Percentiles rank a stretch among this genome's conserved stretches.
Evolutionary conservation across 169 alveolate genomes (phyloP).

Genomic region (Theileria orientalis): DNA sequence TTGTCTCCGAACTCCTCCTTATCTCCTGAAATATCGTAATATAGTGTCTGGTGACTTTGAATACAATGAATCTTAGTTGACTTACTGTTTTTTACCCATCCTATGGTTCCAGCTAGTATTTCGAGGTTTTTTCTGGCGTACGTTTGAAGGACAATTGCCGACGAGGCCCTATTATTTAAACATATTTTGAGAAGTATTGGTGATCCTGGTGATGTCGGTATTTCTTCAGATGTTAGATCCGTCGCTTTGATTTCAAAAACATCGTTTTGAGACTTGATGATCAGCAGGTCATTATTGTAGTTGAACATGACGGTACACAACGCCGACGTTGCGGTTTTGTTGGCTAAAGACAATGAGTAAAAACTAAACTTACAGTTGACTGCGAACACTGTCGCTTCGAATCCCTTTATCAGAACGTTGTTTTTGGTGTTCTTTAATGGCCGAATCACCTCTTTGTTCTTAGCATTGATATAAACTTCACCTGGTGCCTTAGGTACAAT

Average conservation of each 20-base stretch:
- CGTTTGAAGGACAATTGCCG: constrained; percentile 51
- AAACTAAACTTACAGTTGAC: constrained; percentile 28
- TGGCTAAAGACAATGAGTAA: constrained; percentile 13
- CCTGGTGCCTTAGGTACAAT: no score
- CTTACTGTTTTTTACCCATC: constrained; percentile 31
- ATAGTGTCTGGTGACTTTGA: no score
- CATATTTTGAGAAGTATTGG: constrained; percentile 43
- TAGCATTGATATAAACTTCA: not conserved
- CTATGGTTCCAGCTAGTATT: constrained; percentile 58
- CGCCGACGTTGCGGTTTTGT: constrained; percentile 46
- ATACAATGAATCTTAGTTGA: no score
- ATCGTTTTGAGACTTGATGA: constrained; percentile 20
- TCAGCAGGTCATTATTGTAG: constrained; percentile 37
- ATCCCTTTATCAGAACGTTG: constrained; percentile 51
- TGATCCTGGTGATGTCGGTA: constrained; percentile 36
- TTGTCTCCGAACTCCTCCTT: no score
- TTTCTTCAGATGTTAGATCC: constrained; percentile 41
- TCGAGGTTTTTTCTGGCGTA: constrained; percentile 26
- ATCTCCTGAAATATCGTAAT: no score
- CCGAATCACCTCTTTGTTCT: constrained; percentile 13
- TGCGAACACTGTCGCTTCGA: constrained; percentile 54
- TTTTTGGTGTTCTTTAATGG: constrained; percentile 35
- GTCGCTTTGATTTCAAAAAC: constrained; percentile 48
- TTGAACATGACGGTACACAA: constrained; percentile 42
- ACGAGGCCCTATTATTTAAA: constrained; percentile 6